These are phyloP conservation scores for Calonectria montana DNA, from an alignment of 2,329 filamentous ascomycete species.

Conservation along the genomic window DNA sequence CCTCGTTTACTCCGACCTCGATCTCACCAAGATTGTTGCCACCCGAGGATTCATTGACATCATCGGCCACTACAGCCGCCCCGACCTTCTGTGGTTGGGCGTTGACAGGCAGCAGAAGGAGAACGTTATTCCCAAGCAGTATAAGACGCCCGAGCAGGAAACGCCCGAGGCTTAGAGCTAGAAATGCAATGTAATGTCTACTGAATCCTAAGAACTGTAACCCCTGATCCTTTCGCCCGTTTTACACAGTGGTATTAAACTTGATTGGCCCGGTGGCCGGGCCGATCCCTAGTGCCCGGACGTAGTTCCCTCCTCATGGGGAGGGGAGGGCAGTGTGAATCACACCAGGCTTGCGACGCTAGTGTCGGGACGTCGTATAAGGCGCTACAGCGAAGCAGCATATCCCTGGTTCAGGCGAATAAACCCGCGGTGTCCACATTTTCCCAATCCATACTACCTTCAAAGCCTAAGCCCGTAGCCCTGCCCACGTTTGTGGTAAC, in stretches of 20 bases:
- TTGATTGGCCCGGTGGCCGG: background rate
- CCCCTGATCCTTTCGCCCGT: background rate
- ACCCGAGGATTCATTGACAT: slow-evolving; percentile 54
- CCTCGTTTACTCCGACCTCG: slow-evolving; percentile 62
- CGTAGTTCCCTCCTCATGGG: background rate
- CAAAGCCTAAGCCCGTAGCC: background rate
- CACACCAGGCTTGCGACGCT: background rate
- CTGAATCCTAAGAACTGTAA: background rate
- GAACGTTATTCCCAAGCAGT: slow-evolving; percentile 24
- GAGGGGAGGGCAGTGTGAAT: background rate
- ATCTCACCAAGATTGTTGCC: slow-evolving; percentile 55
- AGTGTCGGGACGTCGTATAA: background rate
- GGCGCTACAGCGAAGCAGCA: background rate
- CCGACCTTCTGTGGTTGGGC: slow-evolving; percentile 54
- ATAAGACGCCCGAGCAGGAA: slow-evolving; percentile 16
- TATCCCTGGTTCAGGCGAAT: background rate
- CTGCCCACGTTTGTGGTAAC: background rate
- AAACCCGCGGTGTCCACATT: background rate
- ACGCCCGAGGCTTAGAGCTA: background rate
- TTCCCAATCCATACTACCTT: background rate
- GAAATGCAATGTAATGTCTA: background rate
- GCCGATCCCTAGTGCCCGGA: background rate
- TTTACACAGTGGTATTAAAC: too few relatives aligned
- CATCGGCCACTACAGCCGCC: slow-evolving; percentile 48
- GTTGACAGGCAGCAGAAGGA: slow-evolving; percentile 34